These are phyloP conservation scores for Fusarium sp. DNA, from an alignment of 2,329 filamentous ascomycete genomes.

Conservation along the genomic window DNA sequence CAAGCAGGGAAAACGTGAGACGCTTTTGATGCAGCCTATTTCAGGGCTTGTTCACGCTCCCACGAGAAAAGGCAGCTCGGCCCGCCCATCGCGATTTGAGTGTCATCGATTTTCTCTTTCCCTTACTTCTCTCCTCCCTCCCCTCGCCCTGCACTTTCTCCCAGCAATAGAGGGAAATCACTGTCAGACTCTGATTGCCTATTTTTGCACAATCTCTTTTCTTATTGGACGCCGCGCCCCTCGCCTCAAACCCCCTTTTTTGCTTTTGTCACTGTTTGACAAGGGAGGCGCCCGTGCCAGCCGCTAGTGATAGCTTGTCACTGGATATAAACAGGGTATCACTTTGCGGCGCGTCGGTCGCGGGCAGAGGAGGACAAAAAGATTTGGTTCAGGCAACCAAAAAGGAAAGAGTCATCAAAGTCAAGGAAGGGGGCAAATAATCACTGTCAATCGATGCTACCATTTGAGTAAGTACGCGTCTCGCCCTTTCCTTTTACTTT, in stretches of 20 bases:
- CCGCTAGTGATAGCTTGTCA: slow-evolving; percentile 43
- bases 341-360: slow-evolving; percentile 41
- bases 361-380: slow-evolving; percentile 25
- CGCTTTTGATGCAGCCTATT: slow-evolving; percentile 18
- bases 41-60: slow-evolving; percentile 28
- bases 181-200: slow-evolving; percentile 27
- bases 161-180: background rate
- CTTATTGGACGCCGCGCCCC: slow-evolving; percentile 18
- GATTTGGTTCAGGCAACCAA: slow-evolving; percentile 32
- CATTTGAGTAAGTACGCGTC: slow-evolving; percentile 44
- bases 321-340: slow-evolving; percentile 43
- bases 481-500: background rate
- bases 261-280: slow-evolving; percentile 34
- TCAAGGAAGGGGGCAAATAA: background rate
- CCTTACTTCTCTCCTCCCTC: background rate
- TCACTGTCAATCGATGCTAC: slow-evolving; percentile 39
- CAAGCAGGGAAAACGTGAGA: slow-evolving; percentile 21
- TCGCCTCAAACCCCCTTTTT: slow-evolving; percentile 35
- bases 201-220: slow-evolving; percentile 24
- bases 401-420: slow-evolving; percentile 30
- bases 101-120: slow-evolving; percentile 34
- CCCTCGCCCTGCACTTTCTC: background rate
- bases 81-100: slow-evolving; percentile 29
- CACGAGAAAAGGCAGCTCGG: slow-evolving; percentile 26
- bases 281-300: slow-evolving; percentile 44